These are phyloP conservation scores for Scheffersomyces parashehatae DNA, from an alignment of 1,139 yeast species.

Conservation along the genomic window DNA sequence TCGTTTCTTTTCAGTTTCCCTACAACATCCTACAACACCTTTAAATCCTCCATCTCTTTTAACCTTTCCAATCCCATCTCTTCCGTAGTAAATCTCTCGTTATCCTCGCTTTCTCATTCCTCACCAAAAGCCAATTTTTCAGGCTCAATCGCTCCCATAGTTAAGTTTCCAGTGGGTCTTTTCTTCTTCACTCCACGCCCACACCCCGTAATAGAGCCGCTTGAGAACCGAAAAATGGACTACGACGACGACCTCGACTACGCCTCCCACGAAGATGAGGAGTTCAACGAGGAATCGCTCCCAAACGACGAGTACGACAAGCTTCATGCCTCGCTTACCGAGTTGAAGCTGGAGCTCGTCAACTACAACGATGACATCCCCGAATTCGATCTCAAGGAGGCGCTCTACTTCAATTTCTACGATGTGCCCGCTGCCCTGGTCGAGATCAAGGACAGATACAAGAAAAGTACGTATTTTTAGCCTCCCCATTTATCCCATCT, in stretches of 20 bases:
- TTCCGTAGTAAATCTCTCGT: too few species aligned
- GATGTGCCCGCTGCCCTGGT: slow-evolving; percentile 54
- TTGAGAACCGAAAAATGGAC: slow-evolving; percentile 16
- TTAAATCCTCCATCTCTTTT: too few species aligned
- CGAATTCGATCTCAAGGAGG: slow-evolving; percentile 57
- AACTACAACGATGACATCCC: slow-evolving; percentile 47
- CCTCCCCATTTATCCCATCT: not conserved
- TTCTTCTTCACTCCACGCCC: too few species aligned
- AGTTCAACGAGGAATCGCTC: slow-evolving; percentile 44
- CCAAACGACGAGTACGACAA: slow-evolving; percentile 52
- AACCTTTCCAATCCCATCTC: too few species aligned
- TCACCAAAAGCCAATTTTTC: too few species aligned
- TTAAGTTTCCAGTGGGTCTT: too few species aligned
- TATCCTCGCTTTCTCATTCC: too few species aligned
- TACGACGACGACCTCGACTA: slow-evolving; percentile 50
- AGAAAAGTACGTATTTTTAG: slow-evolving; percentile 42
- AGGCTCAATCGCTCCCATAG: too few species aligned
- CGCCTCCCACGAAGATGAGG: slow-evolving; percentile 26
- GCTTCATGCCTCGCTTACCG: slow-evolving; percentile 44
- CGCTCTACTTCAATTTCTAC: slow-evolving; percentile 61
- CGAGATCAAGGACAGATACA: slow-evolving; percentile 49
- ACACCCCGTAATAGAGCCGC: not conserved
- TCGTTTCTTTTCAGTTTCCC: too few species aligned
- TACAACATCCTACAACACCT: too few species aligned
- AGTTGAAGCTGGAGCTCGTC: slow-evolving; percentile 32